A percentile compares a stretch with the other conserved stretches of the same genome.
phyloP scores from a whole-genome alignment of 2,329 filamentous ascomycete species.

The Cadophora sp. region DNA sequence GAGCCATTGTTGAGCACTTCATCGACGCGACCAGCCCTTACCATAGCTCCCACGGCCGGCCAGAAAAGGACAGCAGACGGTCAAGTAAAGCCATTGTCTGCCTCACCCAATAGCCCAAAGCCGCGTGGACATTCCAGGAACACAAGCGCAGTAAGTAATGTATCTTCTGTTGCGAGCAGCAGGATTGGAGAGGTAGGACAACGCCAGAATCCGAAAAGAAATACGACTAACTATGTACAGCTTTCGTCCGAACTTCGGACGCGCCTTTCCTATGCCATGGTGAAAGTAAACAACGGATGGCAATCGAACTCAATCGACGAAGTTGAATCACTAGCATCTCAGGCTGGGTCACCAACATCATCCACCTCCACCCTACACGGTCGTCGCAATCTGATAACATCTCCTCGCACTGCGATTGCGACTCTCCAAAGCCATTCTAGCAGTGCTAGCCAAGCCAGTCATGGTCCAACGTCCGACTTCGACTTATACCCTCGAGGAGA shows the following conservation, averaged over 20 bases:
- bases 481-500: constrained; percentile 46
- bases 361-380: constrained; percentile 62
- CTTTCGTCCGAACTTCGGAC: constrained; percentile 72
- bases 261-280: constrained; percentile 89
- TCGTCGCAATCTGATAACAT: constrained; percentile 59
- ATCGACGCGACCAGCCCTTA: constrained; percentile 34
- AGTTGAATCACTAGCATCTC: constrained; percentile 76
- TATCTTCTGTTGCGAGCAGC: constrained; percentile 65
- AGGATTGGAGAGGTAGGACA: constrained; percentile 76
- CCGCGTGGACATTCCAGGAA: constrained; percentile 69
- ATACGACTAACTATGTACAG: constrained; percentile 37
- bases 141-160: constrained; percentile 69
- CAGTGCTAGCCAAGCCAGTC: constrained; percentile 26
- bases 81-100: constrained; percentile 65
- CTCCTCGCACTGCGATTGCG: constrained; percentile 55
- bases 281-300: constrained; percentile 92
- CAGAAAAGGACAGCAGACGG: constrained; percentile 83
- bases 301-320: constrained; percentile 80
- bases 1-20: constrained; percentile 43
- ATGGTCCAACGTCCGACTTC: constrained; percentile 40
- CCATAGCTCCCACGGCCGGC: constrained; percentile 46
- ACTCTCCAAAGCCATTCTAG: constrained; percentile 44
- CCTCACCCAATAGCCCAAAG: constrained; percentile 50
- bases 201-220: constrained; percentile 2
- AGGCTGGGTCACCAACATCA: constrained; percentile 68